phyloP scores from a whole-genome alignment of 2,329 filamentous ascomycete species.

The Ascochyta clinopodiicola region DNA sequence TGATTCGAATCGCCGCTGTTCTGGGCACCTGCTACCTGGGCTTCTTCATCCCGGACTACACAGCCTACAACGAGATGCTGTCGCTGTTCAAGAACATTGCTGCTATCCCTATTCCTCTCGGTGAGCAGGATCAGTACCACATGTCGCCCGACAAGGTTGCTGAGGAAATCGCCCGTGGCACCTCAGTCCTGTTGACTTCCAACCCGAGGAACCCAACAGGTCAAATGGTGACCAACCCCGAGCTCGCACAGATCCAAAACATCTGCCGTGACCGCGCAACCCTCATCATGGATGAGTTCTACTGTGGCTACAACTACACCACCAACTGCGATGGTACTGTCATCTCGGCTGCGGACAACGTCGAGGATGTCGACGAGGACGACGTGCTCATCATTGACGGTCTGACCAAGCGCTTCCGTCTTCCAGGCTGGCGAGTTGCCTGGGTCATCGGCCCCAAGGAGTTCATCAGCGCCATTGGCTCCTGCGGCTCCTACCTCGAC shows the following conservation, averaged over 20 bases:
- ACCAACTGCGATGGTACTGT: slow-evolving; percentile 88
- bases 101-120: slow-evolving; percentile 67
- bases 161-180: slow-evolving; percentile 84
- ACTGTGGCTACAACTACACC: slow-evolving; percentile 89
- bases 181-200: slow-evolving; percentile 83
- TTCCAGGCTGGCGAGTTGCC: slow-evolving; percentile 94
- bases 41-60: slow-evolving; percentile 94
- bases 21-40: slow-evolving; percentile 90
- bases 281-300: slow-evolving; percentile 96
- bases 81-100: slow-evolving; percentile 82
- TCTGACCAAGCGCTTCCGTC: slow-evolving; percentile 93
- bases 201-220: slow-evolving; percentile 96
- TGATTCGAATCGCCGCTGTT: slow-evolving; percentile 94
- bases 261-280: slow-evolving; percentile 90
- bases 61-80: slow-evolving; percentile 97
- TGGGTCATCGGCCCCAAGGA: slow-evolving; percentile 97
- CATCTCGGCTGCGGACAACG: slow-evolving; percentile 86
- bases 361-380: slow-evolving; percentile 78
- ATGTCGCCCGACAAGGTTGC: slow-evolving; percentile 93
- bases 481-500: slow-evolving; percentile 91
- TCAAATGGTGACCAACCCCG: slow-evolving; percentile 81
- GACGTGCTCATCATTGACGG: slow-evolving; percentile 95
- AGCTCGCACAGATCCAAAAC: slow-evolving; percentile 89
- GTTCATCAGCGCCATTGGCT: slow-evolving; percentile 91
- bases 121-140: slow-evolving; percentile 86